A percentile compares a stretch with the other conserved stretches of the same genome.
phyloP scores from a whole-genome alignment of 768 basidiomycete genomes.

The Filobasidium floriforme region DNA sequence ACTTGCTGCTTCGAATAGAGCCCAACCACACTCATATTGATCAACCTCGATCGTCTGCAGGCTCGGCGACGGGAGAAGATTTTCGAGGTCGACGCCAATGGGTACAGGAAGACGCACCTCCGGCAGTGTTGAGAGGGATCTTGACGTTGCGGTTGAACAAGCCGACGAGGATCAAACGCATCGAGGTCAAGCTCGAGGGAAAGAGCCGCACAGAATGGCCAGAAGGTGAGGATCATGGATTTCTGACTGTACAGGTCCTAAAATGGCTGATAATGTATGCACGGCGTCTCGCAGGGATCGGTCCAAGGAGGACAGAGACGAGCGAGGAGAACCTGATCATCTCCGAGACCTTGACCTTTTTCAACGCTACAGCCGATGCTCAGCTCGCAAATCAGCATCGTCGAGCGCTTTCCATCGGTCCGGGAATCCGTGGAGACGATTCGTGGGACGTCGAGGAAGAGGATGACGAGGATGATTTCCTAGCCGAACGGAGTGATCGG shows the following conservation, averaged over 20 bases:
- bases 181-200: slow-evolving; percentile 71
- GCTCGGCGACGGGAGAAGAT: slow-evolving; percentile 42
- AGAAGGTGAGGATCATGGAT: slow-evolving; percentile 58
- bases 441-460: slow-evolving; percentile 27
- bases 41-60: slow-evolving; percentile 42
- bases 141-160: slow-evolving; percentile 61
- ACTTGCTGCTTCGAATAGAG: not conserved
- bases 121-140: slow-evolving; percentile 60
- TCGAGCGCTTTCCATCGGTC: slow-evolving; percentile 27
- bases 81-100: slow-evolving; percentile 41
- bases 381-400: slow-evolving; percentile 22
- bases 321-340: slow-evolving; percentile 70
- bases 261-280: not conserved
- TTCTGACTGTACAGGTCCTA: not conserved
- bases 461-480: slow-evolving; percentile 17
- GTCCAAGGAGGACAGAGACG: slow-evolving; percentile 65
- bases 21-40: slow-evolving; percentile 23
- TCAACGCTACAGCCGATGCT: slow-evolving; percentile 48
- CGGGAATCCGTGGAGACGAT: slow-evolving; percentile 21
- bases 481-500: slow-evolving; percentile 14
- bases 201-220: slow-evolving; percentile 68
- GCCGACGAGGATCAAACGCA: slow-evolving; percentile 75
- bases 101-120: slow-evolving; percentile 47
- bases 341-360: slow-evolving; percentile 64
- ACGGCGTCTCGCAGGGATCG: slow-evolving; percentile 51